Base-by-base conservation (phyloP, 2,329 filamentous ascomycete species). In the Anisogramma anomala region DNA sequence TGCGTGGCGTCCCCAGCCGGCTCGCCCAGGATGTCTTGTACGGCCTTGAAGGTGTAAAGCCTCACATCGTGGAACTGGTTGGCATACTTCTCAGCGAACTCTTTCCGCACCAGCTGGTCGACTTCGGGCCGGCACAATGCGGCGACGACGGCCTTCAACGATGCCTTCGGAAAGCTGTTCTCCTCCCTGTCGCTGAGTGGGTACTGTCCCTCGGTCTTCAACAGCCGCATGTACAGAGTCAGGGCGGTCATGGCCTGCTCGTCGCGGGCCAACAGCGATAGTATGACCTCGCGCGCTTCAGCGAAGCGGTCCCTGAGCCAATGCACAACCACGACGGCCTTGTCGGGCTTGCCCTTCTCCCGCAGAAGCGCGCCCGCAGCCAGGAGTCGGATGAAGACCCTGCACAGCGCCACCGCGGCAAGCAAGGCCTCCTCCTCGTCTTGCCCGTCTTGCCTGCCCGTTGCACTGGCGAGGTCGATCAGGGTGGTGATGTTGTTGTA, bases 401-500 rank as follows among this genome's bases (percentile, higher is more conserved):
- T 76, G 60, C 87, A 94, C 35, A 95, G 69, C 2, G 88, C 81
- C 15, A 95, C 79, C 0, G 81, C 76, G 0, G 87, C 83, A 25
- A 84, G 64, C 34, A 84, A 66, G 9, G 74, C 69, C 3, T 74
- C 67, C 32, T 80, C 72, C 2, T 66, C 59, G 14, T 72, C 66
- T 15, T 66, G 58, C 15, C 10, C 30, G 5, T 32, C 30, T 4
- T 32, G 6, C 15, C 15, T 14, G 7, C 70, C 60, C 20, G 65
- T 64, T 26, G 64, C 65, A 53, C 72, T 58, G 27, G 77, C 62
- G 53, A 77, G 71, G 31, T 71, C 70, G 33, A 94, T 67, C 27
- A 96, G 64, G 9, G 72, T 74, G 6, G 77, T 72, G 54, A 96
- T 89, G 56, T 94, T 86, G 67, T 94, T 94, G 69, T 93, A 94